Base-by-base conservation (phyloP, 1,284 basidiomycete genomes). In the Irpex sp. region DNA sequence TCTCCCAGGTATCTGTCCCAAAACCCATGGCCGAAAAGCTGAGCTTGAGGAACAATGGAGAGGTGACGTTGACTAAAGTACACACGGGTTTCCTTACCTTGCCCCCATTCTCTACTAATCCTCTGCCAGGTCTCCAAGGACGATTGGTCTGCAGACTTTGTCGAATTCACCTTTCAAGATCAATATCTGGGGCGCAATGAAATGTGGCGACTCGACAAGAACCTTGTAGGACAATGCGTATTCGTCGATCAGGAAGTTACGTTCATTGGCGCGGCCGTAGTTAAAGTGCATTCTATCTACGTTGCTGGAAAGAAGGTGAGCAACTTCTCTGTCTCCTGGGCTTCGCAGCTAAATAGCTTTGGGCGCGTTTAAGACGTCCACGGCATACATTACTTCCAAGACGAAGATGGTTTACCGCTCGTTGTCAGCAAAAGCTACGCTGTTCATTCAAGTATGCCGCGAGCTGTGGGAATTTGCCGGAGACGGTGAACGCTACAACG, bases 391-490 rank as follows among this genome's bases (percentile, higher is more conserved):
- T 60, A 93, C 92, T 0, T 77, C 91, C 21, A 82, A 87, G 21
- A 98, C 97, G 11, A 97, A 96, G 76, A 80, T 92, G 17, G 89
- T 98, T 58, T 98, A 92, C 71, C 85, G 97, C 44, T 95, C 94
- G 15, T 85, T 95, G 59, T 97, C 95, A 4, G 94, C 97, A 47
- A 96, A 93, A 75, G 87, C 92, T 49, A 93, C 88, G 2, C 90
- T 99, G 60, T 97, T 98, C 75, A 93, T 99, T 60, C 96, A 98
- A 80, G 90, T 99, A 13, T 96, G 94, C 71, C 85, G 89, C 60
- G 97, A 99, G 74, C 88, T 98, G 65, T 99, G 95, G 94, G 93
- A 97, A 69, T 99, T 99, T 74, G 89, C 96, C 62, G 95, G 94
- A 59, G 97, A 98, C 69, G 97, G 97, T 19, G 94, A 97, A 75